Evolutionary conservation across 2,329 filamentous ascomycete genomes (phyloP).

Genomic region (Madurella fahalii): DNA sequence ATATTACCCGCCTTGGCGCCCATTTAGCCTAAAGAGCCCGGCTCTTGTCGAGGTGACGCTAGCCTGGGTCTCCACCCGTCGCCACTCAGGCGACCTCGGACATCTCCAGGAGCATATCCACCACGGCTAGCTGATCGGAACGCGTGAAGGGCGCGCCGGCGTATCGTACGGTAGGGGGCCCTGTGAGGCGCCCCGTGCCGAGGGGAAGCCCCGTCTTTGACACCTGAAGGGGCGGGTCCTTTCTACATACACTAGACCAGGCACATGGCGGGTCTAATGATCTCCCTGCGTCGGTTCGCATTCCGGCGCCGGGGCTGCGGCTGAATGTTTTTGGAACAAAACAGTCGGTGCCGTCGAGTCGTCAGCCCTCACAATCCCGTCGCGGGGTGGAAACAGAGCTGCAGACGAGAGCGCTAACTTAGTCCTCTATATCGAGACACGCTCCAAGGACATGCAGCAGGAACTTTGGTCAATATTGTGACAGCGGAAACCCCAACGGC

Average conservation of each 20-base stretch:
- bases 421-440: too few species aligned
- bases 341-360: conserved; percentile 5
- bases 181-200: neutral
- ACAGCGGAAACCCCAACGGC: neutral
- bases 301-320: conserved; percentile 8
- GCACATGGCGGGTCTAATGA: neutral
- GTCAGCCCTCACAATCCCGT: neutral
- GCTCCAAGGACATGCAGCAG: neutral
- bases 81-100: neutral
- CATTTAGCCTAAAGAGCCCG: conserved; percentile 16
- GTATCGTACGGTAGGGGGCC: neutral
- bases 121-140: neutral
- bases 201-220: neutral
- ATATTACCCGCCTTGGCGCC: conserved; percentile 20
- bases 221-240: neutral
- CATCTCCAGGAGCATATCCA: neutral
- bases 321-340: conserved; percentile 11
- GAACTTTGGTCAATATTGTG: neutral
- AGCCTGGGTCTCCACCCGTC: neutral
- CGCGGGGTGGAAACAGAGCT: neutral
- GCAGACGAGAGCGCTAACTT: neutral
- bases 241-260: neutral
- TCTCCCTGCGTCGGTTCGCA: neutral
- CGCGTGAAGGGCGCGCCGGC: neutral
- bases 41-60: conserved; percentile 4